A percentile compares a stretch with the other conserved stretches of the same genome.
These are phyloP conservation scores for Candida fluviatilis DNA, from an alignment of 805 yeast species.

Conservation along the genomic window DNA sequence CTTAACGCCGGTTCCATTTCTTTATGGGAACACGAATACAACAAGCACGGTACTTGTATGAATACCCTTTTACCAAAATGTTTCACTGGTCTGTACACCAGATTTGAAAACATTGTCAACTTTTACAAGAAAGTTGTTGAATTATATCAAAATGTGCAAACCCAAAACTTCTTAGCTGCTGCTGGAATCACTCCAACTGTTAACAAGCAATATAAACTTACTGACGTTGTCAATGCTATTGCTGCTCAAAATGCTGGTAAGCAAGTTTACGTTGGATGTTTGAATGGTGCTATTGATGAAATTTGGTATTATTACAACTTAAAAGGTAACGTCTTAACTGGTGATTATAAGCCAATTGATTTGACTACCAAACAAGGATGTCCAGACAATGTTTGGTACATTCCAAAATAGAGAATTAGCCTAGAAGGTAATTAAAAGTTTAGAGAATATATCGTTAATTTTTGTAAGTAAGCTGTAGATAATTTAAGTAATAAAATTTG, in stretches of 20 bases:
- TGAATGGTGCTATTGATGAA: constrained; percentile 46
- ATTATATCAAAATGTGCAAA: constrained; percentile 26
- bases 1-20: constrained; percentile 14
- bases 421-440: too few relatives aligned
- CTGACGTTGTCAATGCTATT: constrained; percentile 30
- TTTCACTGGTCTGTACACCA: constrained; percentile 19
- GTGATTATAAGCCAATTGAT: constrained; percentile 59
- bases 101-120: constrained; percentile 25
- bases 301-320: constrained; percentile 83
- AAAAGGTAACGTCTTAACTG: constrained; percentile 67
- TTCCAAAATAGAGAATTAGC: constrained; percentile 13
- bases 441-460: too few relatives aligned
- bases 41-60: constrained; percentile 43
- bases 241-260: constrained; percentile 25
- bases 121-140: constrained; percentile 26
- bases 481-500: too few relatives aligned
- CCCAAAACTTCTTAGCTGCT: constrained; percentile 29
- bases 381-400: constrained; percentile 46
- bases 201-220: constrained; percentile 27
- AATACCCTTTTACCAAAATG: constrained; percentile 34
- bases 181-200: constrained; percentile 35
- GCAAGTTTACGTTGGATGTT: constrained; percentile 34
- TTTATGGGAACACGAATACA: constrained; percentile 42
- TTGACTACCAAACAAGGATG: constrained; percentile 56
- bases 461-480: too few relatives aligned